These are phyloP conservation scores for Bocquillonia castaneifolia DNA, from an alignment of 441 rosid genomes.

Conservation along the genomic window DNA sequence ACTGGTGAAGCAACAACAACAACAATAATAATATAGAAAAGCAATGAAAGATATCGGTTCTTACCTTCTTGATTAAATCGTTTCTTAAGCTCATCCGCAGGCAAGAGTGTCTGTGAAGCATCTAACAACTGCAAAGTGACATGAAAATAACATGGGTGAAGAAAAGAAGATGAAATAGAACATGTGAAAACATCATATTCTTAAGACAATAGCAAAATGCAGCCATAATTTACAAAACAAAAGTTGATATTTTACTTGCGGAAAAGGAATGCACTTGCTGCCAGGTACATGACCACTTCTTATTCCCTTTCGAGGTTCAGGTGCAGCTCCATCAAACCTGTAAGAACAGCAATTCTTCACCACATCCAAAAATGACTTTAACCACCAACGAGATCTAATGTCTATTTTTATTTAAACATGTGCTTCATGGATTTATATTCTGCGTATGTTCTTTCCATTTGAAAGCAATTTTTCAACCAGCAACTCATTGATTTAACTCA, in stretches of 20 bases:
- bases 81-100: conserved; percentile 68
- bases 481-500: background rate
- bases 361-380: conserved; percentile 3
- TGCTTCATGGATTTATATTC: background rate
- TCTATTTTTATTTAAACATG: background rate
- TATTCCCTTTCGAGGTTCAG: conserved; percentile 86
- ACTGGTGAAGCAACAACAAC: background rate
- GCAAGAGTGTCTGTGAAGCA: conserved; percentile 67
- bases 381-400: background rate
- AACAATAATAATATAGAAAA: background rate
- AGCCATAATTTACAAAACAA: background rate
- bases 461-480: background rate
- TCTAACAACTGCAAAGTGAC: conserved; percentile 59
- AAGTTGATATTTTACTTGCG: conserved; percentile 38
- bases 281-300: conserved; percentile 91
- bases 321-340: conserved; percentile 80
- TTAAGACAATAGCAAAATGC: background rate
- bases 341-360: conserved; percentile 17
- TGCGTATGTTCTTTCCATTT: background rate
- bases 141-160: conserved; percentile 3
- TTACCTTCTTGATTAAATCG: conserved; percentile 71
- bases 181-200: background rate
- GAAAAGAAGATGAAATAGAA: background rate
- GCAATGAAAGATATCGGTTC: conserved; percentile 14
- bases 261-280: conserved; percentile 85